Conservation (phyloP, 2,329 filamentous ascomycete genomes). For the Cytospora schulzeri region DNA sequence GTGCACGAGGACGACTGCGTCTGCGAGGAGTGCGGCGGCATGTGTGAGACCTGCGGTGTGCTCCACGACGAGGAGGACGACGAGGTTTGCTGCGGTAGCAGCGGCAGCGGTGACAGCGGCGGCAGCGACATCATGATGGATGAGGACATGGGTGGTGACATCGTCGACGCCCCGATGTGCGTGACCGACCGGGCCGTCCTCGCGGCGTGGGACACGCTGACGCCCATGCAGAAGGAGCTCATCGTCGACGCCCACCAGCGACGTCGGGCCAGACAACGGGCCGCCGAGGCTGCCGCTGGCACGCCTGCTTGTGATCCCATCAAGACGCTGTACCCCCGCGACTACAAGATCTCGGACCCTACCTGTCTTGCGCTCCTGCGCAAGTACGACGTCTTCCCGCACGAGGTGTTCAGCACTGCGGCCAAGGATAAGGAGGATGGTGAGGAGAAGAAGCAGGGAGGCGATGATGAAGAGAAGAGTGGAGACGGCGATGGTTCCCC, state of each 20-base stretch:
- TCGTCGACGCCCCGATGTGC: neutral
- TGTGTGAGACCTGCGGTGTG: constrained; percentile 4
- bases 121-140: no score
- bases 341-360: constrained; percentile 15
- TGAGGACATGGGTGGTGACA: neutral
- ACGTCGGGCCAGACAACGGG: neutral
- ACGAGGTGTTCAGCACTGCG: neutral
- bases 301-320: neutral
- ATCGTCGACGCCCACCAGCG: constrained; percentile 1
- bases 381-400: constrained; percentile 17
- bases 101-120: neutral
- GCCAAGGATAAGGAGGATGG: neutral
- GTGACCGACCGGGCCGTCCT: constrained; percentile 3
- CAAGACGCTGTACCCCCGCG: neutral
- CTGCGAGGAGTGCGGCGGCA: neutral
- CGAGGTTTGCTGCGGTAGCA: neutral
- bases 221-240: constrained; percentile 1
- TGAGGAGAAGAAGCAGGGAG: neutral
- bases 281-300: neutral
- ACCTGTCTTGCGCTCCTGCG: constrained; percentile 15
- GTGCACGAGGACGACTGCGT: neutral
- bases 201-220: constrained; percentile 15
- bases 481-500: neutral
- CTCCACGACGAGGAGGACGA: neutral
- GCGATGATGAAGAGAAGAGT: neutral